Base-by-base conservation (phyloP, 164 flowering plant species). In the Chloranthus sessilifolius region DNA sequence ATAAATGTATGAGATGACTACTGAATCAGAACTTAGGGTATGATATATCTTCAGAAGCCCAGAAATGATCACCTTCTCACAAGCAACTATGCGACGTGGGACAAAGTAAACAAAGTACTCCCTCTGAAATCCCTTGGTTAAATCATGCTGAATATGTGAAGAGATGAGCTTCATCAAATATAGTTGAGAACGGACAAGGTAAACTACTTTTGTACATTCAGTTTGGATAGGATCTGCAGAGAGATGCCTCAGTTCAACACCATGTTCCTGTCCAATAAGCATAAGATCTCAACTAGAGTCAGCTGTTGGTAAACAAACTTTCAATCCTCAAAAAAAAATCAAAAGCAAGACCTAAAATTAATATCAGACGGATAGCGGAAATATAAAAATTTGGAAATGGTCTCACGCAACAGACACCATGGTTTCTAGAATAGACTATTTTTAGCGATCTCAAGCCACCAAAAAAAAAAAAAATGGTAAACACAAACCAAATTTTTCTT, bases 51-150 rank as follows among this genome's bases (percentile, higher is more conserved):
- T 16, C 35, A 24, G 22, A 21, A 15, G 22, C 1, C 0, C 38
- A 14, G 33, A 48, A 48, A 47, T 14, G 4, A 50, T 58, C 26
- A 88, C 99, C 86, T 86, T 88, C 75, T 92, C 96, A 61, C 96
- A 92, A 12, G 61, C 88, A 64, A 92, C 86, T 14, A 85, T 43
- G 8, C 95, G 82, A n/a, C 95, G 91, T 40, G 99, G 96, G 38
- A 86, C 95, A 66, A 88, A 88, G 65, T 79, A 92, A 37, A 92
- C 64, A 65, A 52, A 77, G 51, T 83, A 84, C 59, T 92, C 96
- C 46, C 82, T 78, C 49, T 84, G 87, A 49, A 82, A 60, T 39
- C 94, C 96, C 53, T 88, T 79, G 7, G 91, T 79, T 3, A 65
- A 35, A 59, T 88, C 95, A 36, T 70, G 64, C 7, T 78, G 83